These are phyloP conservation scores for Tylopilus balloui DNA, from an alignment of 768 basidiomycete species.

Conservation along the genomic window DNA sequence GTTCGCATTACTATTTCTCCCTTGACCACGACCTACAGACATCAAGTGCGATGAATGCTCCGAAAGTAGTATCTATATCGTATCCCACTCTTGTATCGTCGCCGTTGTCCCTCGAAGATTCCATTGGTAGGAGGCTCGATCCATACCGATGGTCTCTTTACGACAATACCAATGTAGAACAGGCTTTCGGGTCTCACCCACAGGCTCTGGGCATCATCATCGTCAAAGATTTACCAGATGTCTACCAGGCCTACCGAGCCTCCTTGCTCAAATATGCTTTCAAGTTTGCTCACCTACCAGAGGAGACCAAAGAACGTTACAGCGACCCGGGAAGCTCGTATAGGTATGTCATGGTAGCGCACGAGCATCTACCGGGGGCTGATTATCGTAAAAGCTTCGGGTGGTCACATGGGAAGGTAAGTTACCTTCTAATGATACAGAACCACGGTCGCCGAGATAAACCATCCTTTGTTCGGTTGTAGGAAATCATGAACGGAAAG, in stretches of 20 bases:
- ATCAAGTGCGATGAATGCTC: slow-evolving; percentile 11
- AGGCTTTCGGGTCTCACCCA: slow-evolving; percentile 79
- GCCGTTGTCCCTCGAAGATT: slow-evolving; percentile 47
- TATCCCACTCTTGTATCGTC: slow-evolving; percentile 53
- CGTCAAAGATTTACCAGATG: slow-evolving; percentile 71
- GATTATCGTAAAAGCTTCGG: slow-evolving; percentile 60
- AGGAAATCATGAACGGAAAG: slow-evolving; percentile 96
- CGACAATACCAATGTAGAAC: slow-evolving; percentile 40
- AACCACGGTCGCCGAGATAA: not conserved
- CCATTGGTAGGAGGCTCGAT: slow-evolving; percentile 51
- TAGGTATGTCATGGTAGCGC: slow-evolving; percentile 46
- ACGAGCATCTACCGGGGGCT: not conserved
- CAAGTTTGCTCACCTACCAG: slow-evolving; percentile 69
- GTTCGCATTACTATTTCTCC: slow-evolving; percentile 2
- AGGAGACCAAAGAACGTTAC: slow-evolving; percentile 64
- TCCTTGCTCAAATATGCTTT: slow-evolving; percentile 71
- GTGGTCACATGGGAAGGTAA: slow-evolving; percentile 95
- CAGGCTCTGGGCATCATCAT: slow-evolving; percentile 77
- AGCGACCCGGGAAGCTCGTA: slow-evolving; percentile 69
- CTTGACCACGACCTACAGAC: slow-evolving; percentile 11
- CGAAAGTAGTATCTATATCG: slow-evolving; percentile 48
- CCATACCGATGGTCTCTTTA: not conserved
- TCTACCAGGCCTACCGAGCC: slow-evolving; percentile 61
- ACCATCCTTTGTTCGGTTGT: not conserved
- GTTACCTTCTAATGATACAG: not conserved